Percentiles rank a stretch among this genome's conserved stretches.
phyloP scores from a whole-genome alignment of 257 asterid species.

The Penstemon eatonii region DNA sequence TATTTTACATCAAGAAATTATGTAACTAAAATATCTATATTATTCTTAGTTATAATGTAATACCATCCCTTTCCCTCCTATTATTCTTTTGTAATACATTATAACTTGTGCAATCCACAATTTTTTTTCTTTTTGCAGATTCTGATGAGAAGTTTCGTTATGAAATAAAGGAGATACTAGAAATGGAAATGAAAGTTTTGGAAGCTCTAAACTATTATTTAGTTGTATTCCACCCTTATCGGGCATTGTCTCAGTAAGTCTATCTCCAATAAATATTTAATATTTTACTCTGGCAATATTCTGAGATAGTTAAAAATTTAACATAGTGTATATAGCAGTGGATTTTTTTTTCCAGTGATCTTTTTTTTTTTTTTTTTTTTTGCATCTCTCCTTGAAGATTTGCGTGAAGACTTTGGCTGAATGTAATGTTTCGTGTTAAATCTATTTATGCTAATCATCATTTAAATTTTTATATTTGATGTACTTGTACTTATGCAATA shows the following conservation, averaged over 20 bases:
- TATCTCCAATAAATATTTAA: neutral
- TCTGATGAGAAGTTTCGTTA: conserved; percentile 70
- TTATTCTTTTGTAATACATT: conserved; percentile 12
- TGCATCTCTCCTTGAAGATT: neutral
- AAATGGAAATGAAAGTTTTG: conserved; percentile 97
- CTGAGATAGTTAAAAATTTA: neutral
- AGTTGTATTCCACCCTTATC: conserved; percentile 92
- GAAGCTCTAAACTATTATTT: conserved; percentile 91
- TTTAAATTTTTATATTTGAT: neutral
- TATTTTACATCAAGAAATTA: conserved; percentile 78
- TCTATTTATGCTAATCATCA: conserved; percentile 1
- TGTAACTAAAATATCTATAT: conserved; percentile 40
- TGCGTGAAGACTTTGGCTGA: neutral
- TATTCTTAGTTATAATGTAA: neutral
- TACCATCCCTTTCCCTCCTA: neutral
- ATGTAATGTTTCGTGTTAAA: neutral
- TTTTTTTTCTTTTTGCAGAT: conserved; percentile 50
- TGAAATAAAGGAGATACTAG: conserved; percentile 90
- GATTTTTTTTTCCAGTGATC: neutral
- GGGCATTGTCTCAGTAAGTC: conserved; percentile 76
- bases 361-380: neutral
- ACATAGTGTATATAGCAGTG: neutral
- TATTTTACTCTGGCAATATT: neutral
- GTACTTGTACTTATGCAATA: neutral
- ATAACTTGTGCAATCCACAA: conserved; percentile 17